phyloP scores from a whole-genome alignment of 768 basidiomycete species.

The Tylopilus sp. region DNA sequence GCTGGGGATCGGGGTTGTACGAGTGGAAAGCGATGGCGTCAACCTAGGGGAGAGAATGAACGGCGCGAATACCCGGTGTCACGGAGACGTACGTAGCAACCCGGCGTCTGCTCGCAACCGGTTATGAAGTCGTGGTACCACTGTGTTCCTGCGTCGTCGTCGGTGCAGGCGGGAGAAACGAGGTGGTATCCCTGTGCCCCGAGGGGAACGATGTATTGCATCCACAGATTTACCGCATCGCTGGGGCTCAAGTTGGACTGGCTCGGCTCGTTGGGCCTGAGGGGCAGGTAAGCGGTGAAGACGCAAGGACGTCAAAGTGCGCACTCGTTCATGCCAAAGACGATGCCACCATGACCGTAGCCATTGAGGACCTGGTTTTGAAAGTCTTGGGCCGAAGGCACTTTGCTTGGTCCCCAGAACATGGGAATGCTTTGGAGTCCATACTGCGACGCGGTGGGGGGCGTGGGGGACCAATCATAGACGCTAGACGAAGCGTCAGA shows the following conservation, averaged over 20 bases:
- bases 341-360: no score
- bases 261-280: slow-evolving; percentile 61
- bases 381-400: no score
- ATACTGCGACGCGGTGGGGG: not conserved
- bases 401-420: slow-evolving; percentile 74
- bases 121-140: slow-evolving; percentile 63
- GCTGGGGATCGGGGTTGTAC: slow-evolving; percentile 52
- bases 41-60: slow-evolving; percentile 37
- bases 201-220: slow-evolving; percentile 57
- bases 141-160: slow-evolving; percentile 48
- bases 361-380: no score
- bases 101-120: not conserved
- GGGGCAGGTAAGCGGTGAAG: not conserved
- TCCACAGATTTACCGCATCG: slow-evolving; percentile 49
- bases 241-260: slow-evolving; percentile 59
- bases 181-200: slow-evolving; percentile 52
- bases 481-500: slow-evolving; percentile 29
- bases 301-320: slow-evolving; percentile 17
- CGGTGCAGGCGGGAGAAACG: slow-evolving; percentile 66
- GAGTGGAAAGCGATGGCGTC: slow-evolving; percentile 61
- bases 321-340: slow-evolving; percentile 81
- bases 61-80: not conserved
- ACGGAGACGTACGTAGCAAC: slow-evolving; percentile 46
- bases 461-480: slow-evolving; percentile 55
- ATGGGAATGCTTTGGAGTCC: slow-evolving; percentile 40